phyloP scores from a whole-genome alignment of 345 rosid genomes.

The Heritiera littoralis region DNA sequence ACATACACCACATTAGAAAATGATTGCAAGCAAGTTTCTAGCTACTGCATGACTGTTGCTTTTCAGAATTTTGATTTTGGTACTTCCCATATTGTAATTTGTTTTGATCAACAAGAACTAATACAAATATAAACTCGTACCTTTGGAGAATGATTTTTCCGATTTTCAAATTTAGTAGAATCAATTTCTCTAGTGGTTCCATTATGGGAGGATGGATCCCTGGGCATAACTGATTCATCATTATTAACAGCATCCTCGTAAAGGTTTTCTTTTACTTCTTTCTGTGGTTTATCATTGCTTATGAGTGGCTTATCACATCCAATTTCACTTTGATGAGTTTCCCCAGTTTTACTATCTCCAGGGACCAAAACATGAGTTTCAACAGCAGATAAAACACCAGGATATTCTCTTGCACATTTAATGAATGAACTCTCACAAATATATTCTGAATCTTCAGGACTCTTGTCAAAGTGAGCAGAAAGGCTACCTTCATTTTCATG shows the following conservation, averaged over 20 bases:
- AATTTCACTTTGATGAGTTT: constrained; percentile 29
- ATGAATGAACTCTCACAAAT: constrained; percentile 26
- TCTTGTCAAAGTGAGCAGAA: constrained; percentile 47
- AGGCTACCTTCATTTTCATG: constrained; percentile 30
- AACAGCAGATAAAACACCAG: constrained; percentile 18
- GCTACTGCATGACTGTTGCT: background rate
- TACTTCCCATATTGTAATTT: background rate
- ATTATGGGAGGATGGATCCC: constrained; percentile 15
- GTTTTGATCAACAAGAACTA: background rate
- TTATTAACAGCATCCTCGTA: constrained; percentile 20
- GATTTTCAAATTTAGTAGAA: constrained; percentile 17
- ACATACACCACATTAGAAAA: background rate
- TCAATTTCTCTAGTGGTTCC: constrained; percentile 21
- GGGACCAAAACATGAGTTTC: constrained; percentile 34
- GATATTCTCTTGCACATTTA: constrained; percentile 37
- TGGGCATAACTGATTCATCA: constrained; percentile 23
- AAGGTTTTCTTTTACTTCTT: constrained; percentile 20
- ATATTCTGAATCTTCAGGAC: constrained; percentile 45
- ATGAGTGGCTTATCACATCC: constrained; percentile 19
- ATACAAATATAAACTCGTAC: constrained; percentile 27
- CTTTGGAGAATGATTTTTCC: constrained; percentile 36
- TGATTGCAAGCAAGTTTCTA: background rate
- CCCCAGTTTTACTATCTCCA: constrained; percentile 26
- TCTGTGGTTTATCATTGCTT: constrained; percentile 25
- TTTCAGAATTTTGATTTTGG: constrained; percentile 1